Base-by-base conservation (phyloP, 108 stramenopile species). In the Parietichytrium sp. region DNA sequence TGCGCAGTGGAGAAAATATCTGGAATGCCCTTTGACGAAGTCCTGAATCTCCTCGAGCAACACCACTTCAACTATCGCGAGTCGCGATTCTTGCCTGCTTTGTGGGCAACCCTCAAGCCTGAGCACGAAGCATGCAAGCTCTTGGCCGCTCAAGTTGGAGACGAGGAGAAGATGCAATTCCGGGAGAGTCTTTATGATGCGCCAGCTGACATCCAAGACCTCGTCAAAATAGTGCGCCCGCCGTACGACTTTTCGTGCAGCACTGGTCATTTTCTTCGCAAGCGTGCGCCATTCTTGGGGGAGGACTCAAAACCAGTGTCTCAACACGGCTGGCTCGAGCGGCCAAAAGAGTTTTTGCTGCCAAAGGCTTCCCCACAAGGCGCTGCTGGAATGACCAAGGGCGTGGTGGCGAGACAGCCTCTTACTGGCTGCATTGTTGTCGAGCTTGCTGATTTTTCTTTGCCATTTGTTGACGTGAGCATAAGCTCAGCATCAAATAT, bases 211-310 rank as follows among this genome's bases (percentile, higher is more conserved):
- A 42, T 72, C 6, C 0, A 12, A 0, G 61, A 27, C 3, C 18
- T 72, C 20, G 38, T 33, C 10, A 45, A 18, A 2, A 10, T 6
- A 6, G 61, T 72, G 13, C 61, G 61, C 33, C 10, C 45, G 61
- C 61, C 61, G 10, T 38, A 23, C 3, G 61, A 47, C 38, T 72
- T 72, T 25, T 72, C 61, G 6, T 72, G 61, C 61, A 72, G 61
- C 61, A 8, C 36, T 10, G 10, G n/a, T 6, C 61, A 72, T 42
- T n/a, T n/a, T 10, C 42, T 25, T 6, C 10, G 42, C 4, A 38
- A 72, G 61, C 0, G 29, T 6, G 61, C 61, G 42, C 61, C 61
- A 23, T 0, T n/a, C 16, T 45, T 45, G 2, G 61, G 61, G 15
- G 61, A 33, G 6, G 38, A 72, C 20, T 45, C 61, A 20, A 8